A percentile compares a stretch with the other conserved stretches of the same genome.
These are phyloP conservation scores for Sugiyamaella qingdaonensis DNA, from an alignment of 805 yeast species.

Conservation along the genomic window DNA sequence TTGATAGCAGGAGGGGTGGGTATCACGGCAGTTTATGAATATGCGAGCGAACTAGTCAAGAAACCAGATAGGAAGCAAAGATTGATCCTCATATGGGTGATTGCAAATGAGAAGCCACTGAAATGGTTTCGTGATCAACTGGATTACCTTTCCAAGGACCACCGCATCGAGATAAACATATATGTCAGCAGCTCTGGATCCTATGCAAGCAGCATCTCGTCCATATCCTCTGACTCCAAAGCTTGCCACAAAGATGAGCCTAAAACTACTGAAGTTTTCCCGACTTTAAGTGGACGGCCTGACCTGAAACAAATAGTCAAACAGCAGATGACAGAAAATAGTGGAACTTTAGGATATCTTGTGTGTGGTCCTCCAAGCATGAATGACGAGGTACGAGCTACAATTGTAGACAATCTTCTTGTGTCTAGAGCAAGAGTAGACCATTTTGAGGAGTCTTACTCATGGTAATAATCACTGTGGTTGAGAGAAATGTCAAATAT, in stretches of 20 bases:
- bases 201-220: neutral
- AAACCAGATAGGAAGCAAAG: conserved; percentile 12
- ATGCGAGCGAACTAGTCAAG: conserved; percentile 25
- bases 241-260: neutral
- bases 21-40: conserved; percentile 55
- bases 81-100: conserved; percentile 32
- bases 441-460: conserved; percentile 64
- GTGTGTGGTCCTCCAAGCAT: conserved; percentile 61
- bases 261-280: neutral
- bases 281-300: conserved; percentile 32
- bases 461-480: conserved; percentile 44
- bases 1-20: conserved; percentile 76
- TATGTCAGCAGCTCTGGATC: conserved; percentile 28
- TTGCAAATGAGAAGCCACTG: conserved; percentile 26
- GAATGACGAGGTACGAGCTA: conserved; percentile 52
- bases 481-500: neutral
- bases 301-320: conserved; percentile 52
- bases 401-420: conserved; percentile 42
- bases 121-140: conserved; percentile 31
- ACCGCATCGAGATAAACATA: conserved; percentile 30
- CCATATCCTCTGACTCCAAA: neutral
- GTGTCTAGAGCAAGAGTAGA: conserved; percentile 50
- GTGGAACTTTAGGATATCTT: conserved; percentile 47
- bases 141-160: conserved; percentile 20
- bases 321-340: conserved; percentile 38